Percentiles rank a stretch among this genome's conserved stretches.
Evolutionary conservation across 306 rosid species (phyloP).

Genomic region (Prunus mira): DNA sequence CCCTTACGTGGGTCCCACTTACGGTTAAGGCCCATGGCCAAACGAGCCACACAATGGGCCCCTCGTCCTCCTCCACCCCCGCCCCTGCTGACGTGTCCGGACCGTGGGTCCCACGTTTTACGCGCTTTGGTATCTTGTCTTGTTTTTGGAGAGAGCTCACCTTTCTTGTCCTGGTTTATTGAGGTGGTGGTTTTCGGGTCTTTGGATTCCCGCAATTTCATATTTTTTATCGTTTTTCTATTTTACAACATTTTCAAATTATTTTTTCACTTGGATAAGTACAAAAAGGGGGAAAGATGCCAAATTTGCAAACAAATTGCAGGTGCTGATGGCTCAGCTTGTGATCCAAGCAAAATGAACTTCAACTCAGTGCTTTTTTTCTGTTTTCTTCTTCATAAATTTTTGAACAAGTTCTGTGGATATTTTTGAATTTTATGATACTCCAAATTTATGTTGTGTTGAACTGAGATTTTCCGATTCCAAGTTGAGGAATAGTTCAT

Average conservation of each 20-base stretch:
- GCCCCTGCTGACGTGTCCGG: neutral
- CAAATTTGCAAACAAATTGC: slow-evolving; percentile 1
- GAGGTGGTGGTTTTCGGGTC: neutral
- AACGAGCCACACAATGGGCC: neutral
- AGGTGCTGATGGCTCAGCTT: slow-evolving; percentile 17
- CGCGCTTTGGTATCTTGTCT: neutral
- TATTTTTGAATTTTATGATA: neutral
- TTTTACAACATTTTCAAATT: neutral
- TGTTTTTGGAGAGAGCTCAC: no score
- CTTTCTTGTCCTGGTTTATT: neutral
- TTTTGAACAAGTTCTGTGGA: neutral
- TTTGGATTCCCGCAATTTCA: neutral
- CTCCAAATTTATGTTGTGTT: neutral
- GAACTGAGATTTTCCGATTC: neutral
- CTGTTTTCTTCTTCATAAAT: neutral
- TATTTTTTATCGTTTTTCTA: neutral
- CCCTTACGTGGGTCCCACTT: slow-evolving; percentile 11
- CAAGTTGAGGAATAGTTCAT: neutral
- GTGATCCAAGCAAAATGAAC: slow-evolving; percentile 9
- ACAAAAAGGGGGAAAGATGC: neutral
- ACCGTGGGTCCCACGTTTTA: slow-evolving; percentile 24
- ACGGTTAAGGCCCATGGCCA: neutral
- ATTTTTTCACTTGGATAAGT: neutral
- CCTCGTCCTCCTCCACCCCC: neutral
- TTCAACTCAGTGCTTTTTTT: neutral